Conservation (phyloP, 2,329 filamentous ascomycete genomes). For the Stagonosporopsis chrysanthemi region DNA sequence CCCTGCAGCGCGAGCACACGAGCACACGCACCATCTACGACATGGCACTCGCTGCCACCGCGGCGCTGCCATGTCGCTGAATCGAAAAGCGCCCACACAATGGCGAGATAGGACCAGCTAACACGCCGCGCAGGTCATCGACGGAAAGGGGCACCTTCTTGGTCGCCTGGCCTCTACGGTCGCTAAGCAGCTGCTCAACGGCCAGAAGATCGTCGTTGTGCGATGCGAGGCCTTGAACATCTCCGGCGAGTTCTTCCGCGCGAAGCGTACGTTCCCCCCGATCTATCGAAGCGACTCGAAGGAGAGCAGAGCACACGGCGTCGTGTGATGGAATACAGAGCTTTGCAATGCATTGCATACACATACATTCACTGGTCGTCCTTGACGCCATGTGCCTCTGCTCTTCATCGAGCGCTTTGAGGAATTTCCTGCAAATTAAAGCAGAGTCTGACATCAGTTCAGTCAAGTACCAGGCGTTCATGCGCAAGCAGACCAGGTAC, state of each 20-base stretch:
- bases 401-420: conserved; percentile 18
- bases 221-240: conserved; percentile 99
- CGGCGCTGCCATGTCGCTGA: conserved; percentile 19
- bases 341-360: conserved; percentile 14
- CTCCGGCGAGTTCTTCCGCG: conserved; percentile 99
- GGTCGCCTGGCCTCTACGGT: conserved; percentile 98
- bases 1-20: conserved; percentile 24
- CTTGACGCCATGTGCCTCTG: conserved; percentile 16
- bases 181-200: conserved; percentile 98
- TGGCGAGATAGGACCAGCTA: conserved; percentile 34
- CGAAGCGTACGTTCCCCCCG: conserved; percentile 86
- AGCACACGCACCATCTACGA: neutral
- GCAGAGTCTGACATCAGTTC: conserved; percentile 46
- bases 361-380: conserved; percentile 14
- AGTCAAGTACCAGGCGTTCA: conserved; percentile 99
- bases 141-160: conserved; percentile 99
- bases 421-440: conserved; percentile 38
- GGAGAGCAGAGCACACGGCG: conserved; percentile 26
- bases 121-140: conserved; percentile 71
- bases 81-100: conserved; percentile 8
- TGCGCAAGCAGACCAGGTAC: conserved; percentile 99
- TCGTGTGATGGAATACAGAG: conserved; percentile 20
- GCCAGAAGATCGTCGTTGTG: conserved; percentile 99
- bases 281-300: conserved; percentile 23
- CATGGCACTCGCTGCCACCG: conserved; percentile 20